Base-by-base conservation (phyloP, 2,329 filamentous ascomycete species). In the Dactylellina parvicollis region DNA sequence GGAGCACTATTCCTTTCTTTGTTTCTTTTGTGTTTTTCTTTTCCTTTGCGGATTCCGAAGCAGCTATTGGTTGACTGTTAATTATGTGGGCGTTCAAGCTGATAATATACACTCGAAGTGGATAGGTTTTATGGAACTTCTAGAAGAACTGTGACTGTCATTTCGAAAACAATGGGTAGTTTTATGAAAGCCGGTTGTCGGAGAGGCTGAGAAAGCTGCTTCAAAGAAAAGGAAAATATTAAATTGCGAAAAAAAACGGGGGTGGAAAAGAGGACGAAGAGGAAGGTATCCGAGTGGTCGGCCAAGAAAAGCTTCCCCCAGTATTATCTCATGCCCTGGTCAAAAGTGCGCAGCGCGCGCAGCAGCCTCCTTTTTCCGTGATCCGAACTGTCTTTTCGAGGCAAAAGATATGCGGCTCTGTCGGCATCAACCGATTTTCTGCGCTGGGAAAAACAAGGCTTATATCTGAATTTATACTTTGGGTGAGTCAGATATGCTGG, bases 381-480 rank as follows among this genome's bases (percentile, higher is more conserved):
- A 67, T 49, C 42, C 34, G 52, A 50, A 59, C 44, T 36, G 52
- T 59, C 60, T 65, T 56, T 61, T 42, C 12, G 36, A 54, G 14
- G 60, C 44, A 65, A 65, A 55, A 38, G 20, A 46, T 64, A 34
- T 65, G 49, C 60, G 60, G 60, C 60, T 65, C 60, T 20, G 20
- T 9, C 10, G 24, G 4, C 3, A 50, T 46, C 8, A 46, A 16
- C 3, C 9, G 4, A 4, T 42, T 42, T 16, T 9, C 4, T 16
- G 14, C 20, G 4, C n/a, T 20, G 8, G 44, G 4, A 30, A 49
- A 28, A 49, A 49, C 44, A 28, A 30, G 20, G 44, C 44, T 30
- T 30, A n/a, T 26, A 49, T n/a, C 44, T 26, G 14, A 3, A 18
- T 20, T 44, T 44, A 20, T 22, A 44, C 12, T 44, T 44, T 20